phyloP scores from a whole-genome alignment of 768 basidiomycete genomes.

The Crassisporium funariophilum region DNA sequence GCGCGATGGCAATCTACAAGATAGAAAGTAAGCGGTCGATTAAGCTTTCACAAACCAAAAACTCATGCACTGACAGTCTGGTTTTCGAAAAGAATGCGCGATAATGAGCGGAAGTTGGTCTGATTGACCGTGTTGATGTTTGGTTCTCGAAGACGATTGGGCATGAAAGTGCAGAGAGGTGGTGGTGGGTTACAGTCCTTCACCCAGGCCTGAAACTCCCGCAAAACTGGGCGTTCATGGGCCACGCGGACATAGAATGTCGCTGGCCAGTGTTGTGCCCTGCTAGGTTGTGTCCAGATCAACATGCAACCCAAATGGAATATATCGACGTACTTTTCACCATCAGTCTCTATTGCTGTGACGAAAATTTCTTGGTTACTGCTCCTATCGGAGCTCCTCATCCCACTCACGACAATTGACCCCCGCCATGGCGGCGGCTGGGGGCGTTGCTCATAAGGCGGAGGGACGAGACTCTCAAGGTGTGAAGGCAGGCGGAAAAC shows the following conservation, averaged over 20 bases:
- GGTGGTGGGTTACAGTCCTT: slow-evolving; percentile 44
- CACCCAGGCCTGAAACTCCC: slow-evolving; percentile 55
- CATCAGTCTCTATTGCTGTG: slow-evolving; percentile 70
- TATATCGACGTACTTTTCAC: slow-evolving; percentile 58
- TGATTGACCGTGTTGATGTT: slow-evolving; percentile 52
- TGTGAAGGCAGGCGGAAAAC: slow-evolving; percentile 66
- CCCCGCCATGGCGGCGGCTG: slow-evolving; percentile 60
- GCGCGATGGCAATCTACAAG: slow-evolving; percentile 50
- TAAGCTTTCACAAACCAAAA: not conserved
- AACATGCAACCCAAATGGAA: slow-evolving; percentile 20
- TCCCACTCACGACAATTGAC: slow-evolving; percentile 50
- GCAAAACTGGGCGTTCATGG: slow-evolving; percentile 42
- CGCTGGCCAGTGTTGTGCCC: slow-evolving; percentile 59
- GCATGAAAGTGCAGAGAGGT: slow-evolving; percentile 64
- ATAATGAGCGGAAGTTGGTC: slow-evolving; percentile 55
- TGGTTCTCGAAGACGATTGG: slow-evolving; percentile 56
- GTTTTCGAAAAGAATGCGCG: slow-evolving; percentile 51
- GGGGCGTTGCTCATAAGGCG: slow-evolving; percentile 48
- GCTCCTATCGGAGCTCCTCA: slow-evolving; percentile 47
- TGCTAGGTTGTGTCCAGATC: slow-evolving; percentile 37
- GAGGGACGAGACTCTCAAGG: slow-evolving; percentile 59
- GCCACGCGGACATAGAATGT: slow-evolving; percentile 47
- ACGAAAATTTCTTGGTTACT: slow-evolving; percentile 56
- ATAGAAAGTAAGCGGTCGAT: not conserved
- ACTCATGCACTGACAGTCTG: slow-evolving; percentile 45